These are phyloP conservation scores for Heterobasidion annosum DNA, from an alignment of 1,284 basidiomycete genomes.

Conservation along the genomic window DNA sequence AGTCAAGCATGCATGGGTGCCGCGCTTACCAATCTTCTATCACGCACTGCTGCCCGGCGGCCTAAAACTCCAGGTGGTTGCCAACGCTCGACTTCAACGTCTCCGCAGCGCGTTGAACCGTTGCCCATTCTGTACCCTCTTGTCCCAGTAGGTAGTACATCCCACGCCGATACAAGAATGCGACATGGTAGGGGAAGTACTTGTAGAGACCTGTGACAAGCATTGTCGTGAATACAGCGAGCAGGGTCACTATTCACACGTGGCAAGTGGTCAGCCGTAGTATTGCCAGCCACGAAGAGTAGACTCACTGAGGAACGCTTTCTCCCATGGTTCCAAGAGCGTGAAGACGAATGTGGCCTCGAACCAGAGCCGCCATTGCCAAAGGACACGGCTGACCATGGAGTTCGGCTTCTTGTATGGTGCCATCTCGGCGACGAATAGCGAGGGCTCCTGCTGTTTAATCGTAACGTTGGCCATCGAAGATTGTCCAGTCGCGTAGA, in stretches of 20 bases:
- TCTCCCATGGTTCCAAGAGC: constrained; percentile 11
- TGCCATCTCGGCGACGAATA: constrained; percentile 2
- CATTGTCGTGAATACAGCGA: constrained; percentile 6
- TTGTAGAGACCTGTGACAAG: constrained; percentile 9
- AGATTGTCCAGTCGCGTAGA: too few species aligned
- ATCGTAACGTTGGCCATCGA: too few species aligned
- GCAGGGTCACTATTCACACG: constrained; percentile 4
- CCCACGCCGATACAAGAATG: constrained; percentile 9
- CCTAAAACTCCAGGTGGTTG: too few species aligned
- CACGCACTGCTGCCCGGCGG: too few species aligned
- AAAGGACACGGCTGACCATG: background rate
- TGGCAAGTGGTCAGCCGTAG: background rate
- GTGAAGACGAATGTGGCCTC: constrained; percentile 11
- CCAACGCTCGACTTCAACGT: background rate
- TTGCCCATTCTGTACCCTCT: constrained; percentile 8
- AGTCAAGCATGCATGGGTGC: background rate
- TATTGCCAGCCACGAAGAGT: background rate
- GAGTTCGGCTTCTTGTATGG: constrained; percentile 7
- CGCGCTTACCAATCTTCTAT: background rate
- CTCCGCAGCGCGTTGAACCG: constrained; percentile 3
- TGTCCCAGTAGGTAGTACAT: constrained; percentile 10
- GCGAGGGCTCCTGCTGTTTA: background rate
- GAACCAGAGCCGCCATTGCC: constrained; percentile 9
- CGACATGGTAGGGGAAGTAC: constrained; percentile 11
- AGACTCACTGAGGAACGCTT: constrained; percentile 8